A percentile compares a stretch with the other conserved stretches of the same genome.
Conservation (phyloP, 805 yeast genomes). For the Teunomyces pallodes region DNA sequence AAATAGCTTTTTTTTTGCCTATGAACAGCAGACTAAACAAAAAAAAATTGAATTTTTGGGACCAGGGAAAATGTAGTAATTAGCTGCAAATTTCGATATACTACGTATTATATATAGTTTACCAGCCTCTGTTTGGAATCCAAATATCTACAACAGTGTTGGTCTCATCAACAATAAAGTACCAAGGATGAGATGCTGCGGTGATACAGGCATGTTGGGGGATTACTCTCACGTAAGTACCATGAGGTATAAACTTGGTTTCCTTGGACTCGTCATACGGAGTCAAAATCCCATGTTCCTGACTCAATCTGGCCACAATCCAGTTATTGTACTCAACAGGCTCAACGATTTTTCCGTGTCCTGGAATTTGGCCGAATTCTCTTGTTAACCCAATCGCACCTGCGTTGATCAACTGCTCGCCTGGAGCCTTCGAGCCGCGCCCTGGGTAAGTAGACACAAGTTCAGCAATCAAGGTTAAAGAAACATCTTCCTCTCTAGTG, state of each 20-base stretch:
- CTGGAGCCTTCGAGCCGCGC: conserved; percentile 50
- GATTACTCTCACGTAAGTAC: conserved; percentile 51
- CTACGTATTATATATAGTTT: neutral
- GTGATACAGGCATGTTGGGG: conserved; percentile 79
- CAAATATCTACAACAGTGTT: conserved; percentile 58
- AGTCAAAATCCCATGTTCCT: conserved; percentile 76
- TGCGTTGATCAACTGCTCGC: conserved; percentile 65
- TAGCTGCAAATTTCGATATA: neutral
- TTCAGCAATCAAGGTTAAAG: conserved; percentile 18
- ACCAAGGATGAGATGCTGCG: conserved; percentile 59
- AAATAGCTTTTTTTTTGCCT: too few species aligned
- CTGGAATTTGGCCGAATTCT: conserved; percentile 60
- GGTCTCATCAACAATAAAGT: conserved; percentile 48
- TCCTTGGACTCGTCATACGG: conserved; percentile 34
- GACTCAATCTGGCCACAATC: conserved; percentile 67
- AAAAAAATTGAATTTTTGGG: neutral
- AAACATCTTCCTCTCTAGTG: conserved; percentile 14
- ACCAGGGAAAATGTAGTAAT: neutral
- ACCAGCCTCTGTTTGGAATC: conserved; percentile 60
- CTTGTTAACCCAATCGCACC: conserved; percentile 71
- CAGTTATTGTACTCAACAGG: conserved; percentile 50
- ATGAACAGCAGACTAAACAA: too few species aligned
- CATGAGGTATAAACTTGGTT: conserved; percentile 46
- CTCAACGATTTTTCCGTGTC: conserved; percentile 50
- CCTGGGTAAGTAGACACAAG: conserved; percentile 52